Conservation (phyloP, 2,329 filamentous ascomycete species). For the Davidsoniella australis region DNA sequence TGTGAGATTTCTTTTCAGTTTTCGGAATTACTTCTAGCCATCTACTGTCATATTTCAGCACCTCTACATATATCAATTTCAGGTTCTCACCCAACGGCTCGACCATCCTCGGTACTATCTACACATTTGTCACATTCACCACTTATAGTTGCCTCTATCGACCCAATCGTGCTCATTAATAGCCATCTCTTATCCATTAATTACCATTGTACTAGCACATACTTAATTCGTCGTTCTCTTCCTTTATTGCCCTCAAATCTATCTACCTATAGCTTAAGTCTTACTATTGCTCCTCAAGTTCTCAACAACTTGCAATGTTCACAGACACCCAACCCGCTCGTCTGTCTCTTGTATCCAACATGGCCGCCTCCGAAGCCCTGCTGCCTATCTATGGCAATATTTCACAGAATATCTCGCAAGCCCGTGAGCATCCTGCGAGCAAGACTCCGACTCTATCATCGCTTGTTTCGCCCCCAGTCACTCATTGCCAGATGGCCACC, state of each 20-base stretch:
- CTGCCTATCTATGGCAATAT: constrained; percentile 8
- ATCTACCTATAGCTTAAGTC: too few species aligned
- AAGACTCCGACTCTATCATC: constrained; percentile 3
- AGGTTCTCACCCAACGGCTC: not conserved
- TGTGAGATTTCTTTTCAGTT: not conserved
- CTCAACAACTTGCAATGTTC: too few species aligned
- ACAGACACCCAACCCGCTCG: not conserved
- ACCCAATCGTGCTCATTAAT: not conserved
- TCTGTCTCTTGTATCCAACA: not conserved
- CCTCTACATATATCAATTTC: not conserved
- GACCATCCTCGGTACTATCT: not conserved
- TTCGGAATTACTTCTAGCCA: not conserved
- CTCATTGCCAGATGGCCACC: constrained; percentile 6
- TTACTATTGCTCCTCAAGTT: too few species aligned
- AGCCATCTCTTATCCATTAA: not conserved
- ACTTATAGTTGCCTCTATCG: not conserved
- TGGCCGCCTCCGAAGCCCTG: constrained; percentile 1
- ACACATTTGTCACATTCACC: not conserved
- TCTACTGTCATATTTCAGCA: not conserved
- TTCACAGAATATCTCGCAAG: constrained; percentile 9
- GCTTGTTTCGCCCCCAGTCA: constrained; percentile 10
- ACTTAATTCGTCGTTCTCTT: not conserved
- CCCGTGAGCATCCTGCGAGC: not conserved
- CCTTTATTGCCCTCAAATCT: not conserved
- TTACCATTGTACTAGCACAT: not conserved